Base-by-base conservation (phyloP, 140 eudicot species). In the Erigeron philadelphicus region DNA sequence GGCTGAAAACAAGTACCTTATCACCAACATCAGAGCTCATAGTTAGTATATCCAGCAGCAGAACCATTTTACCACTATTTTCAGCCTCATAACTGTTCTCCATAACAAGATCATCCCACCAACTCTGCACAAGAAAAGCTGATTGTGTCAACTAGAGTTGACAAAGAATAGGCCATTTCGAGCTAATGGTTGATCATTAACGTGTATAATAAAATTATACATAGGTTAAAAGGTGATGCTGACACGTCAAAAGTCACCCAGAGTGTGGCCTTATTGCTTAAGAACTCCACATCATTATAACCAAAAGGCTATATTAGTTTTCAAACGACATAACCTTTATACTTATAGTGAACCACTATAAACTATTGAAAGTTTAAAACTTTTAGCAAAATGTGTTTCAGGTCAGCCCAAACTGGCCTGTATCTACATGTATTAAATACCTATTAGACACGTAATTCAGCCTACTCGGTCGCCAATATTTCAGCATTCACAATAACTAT, bases 11-110 rank as follows among this genome's bases (percentile, higher is more conserved):
- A 53, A 93, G 76, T 18, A 90, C 95, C 77, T 93, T 93, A 49
- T 93, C 98, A 7, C 96, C 90, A 67, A 74, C 59, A 48, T 76
- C 76, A 72, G 82, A 65, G 72, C 90, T 79, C 87, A 83, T 80
- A 72, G 85, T 78, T 65, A 93, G 67, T 69, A 89, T 85, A 67
- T 93, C 90, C 21, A 93, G 83, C 74, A 93, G 87, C 84, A 93
- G 81, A 60, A 93, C 98, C 95, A 93, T 89, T 83, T 93, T 93
- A 4, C 98, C 96, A 85, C 98, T 84, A 57, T 83, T 79, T 66
- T 89, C 95, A 72, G 83, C 85, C 11, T 85, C 98, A 73, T 78
- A 84, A 55, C 82, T 72, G 17, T 75, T 84, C n/a, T 71, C 84
- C 46, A 45, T 72, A 23, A 86, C 85, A 74, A 93, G 87, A 86